Percentiles rank a stretch among this genome's conserved stretches.
These are phyloP conservation scores for Zarea fungicola DNA, from an alignment of 2,329 filamentous ascomycete species.

Conservation along the genomic window DNA sequence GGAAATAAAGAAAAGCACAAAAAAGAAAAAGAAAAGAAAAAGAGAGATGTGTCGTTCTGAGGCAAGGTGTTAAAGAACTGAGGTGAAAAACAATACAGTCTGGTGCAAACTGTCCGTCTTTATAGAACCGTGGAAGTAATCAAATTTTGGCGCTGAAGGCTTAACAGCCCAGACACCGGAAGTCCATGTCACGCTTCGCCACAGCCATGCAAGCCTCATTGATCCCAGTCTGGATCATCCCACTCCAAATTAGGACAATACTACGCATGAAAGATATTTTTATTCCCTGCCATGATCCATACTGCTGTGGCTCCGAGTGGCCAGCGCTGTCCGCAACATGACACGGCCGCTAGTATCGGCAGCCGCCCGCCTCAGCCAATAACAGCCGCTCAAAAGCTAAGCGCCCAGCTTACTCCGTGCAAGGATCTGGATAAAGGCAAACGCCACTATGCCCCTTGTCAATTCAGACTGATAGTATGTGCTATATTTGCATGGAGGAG, in stretches of 20 bases:
- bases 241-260: slow-evolving; percentile 10
- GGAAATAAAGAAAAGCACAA: slow-evolving; percentile 22
- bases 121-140: too few species aligned
- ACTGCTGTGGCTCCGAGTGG: background rate
- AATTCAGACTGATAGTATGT: background rate
- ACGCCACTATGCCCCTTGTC: background rate
- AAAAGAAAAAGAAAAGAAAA: slow-evolving; percentile 24
- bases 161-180: background rate
- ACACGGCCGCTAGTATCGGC: slow-evolving; percentile 18
- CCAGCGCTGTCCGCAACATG: slow-evolving; percentile 8
- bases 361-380: slow-evolving; percentile 23
- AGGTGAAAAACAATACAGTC: background rate
- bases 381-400: slow-evolving; percentile 9
- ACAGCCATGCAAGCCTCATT: background rate
- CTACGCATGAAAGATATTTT: slow-evolving; percentile 1
- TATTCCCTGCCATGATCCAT: background rate
- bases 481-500: background rate
- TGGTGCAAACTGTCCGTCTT: background rate
- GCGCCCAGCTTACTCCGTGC: background rate
- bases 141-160: too few species aligned
- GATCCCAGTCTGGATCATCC: background rate
- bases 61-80: too few species aligned
- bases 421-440: background rate
- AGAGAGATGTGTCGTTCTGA: too few species aligned
- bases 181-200: background rate